Evolutionary conservation across 331 rosid species (phyloP).

Genomic region (Cucumis variabilis): DNA sequence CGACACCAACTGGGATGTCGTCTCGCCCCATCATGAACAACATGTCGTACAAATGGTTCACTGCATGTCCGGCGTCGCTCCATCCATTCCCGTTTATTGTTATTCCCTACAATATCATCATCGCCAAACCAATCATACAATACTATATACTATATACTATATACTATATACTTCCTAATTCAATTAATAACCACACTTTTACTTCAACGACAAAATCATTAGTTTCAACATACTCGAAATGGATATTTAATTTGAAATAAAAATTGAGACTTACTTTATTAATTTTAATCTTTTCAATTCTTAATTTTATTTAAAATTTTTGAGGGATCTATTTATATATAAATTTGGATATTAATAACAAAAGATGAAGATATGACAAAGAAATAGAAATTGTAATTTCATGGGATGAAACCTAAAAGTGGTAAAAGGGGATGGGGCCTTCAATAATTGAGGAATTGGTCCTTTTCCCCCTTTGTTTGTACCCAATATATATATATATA

Average conservation of each 20-base stretch:
- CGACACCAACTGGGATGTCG: constrained; percentile 61
- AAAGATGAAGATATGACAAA: not conserved
- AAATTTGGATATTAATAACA: not conserved
- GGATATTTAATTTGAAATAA: too few species aligned
- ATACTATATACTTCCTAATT: too few species aligned
- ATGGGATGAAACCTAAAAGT: not conserved
- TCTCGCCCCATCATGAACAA: constrained; percentile 71
- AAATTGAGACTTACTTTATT: too few species aligned
- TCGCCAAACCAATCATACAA: too few species aligned
- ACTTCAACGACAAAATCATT: too few species aligned
- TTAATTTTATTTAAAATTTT: too few species aligned
- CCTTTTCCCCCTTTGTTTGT: too few species aligned
- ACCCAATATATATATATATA: too few species aligned
- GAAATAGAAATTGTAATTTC: not conserved
- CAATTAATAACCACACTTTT: too few species aligned
- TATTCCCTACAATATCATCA: constrained; percentile 41
- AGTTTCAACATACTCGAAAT: too few species aligned
- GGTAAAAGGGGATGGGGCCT: not conserved
- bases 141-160: too few species aligned
- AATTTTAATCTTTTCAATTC: too few species aligned
- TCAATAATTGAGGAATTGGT: not conserved
- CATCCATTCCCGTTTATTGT: constrained; percentile 62
- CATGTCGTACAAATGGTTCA: constrained; percentile 55
- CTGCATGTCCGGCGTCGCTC: constrained; percentile 62
- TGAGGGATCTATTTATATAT: not conserved